Evolutionary conservation across 768 basidiomycete species (phyloP).

Genomic region (Tremella mesenterica): DNA sequence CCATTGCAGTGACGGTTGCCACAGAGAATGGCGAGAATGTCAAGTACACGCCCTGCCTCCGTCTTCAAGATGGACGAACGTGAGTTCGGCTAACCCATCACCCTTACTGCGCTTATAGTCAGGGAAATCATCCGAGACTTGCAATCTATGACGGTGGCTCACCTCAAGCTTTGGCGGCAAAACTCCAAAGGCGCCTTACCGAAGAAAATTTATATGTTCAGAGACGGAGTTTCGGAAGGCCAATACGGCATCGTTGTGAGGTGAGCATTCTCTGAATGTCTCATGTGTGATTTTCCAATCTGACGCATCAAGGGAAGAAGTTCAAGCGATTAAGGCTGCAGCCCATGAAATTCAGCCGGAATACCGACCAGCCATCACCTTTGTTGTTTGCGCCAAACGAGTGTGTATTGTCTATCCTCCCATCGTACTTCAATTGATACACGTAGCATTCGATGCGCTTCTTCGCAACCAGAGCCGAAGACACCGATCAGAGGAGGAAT

Average conservation of each 20-base stretch:
- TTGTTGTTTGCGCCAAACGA: constrained; percentile 41
- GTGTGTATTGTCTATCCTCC: background rate
- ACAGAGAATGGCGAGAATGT: constrained; percentile 28
- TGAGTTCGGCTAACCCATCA: constrained; percentile 8
- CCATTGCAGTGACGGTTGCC: constrained; percentile 32
- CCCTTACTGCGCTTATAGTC: background rate
- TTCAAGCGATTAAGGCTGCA: constrained; percentile 28
- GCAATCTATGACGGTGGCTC: constrained; percentile 27
- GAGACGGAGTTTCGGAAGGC: constrained; percentile 43
- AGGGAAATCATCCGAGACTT: constrained; percentile 43
- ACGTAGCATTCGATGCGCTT: constrained; percentile 39
- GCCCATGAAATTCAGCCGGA: constrained; percentile 19
- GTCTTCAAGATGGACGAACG: constrained; percentile 41
- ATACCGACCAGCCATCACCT: constrained; percentile 42
- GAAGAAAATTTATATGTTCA: constrained; percentile 41
- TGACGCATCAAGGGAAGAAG: constrained; percentile 17
- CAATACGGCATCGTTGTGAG: constrained; percentile 40
- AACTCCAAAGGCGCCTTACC: constrained; percentile 28
- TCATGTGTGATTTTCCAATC: background rate
- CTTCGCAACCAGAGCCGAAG: constrained; percentile 26
- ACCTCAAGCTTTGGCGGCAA: constrained; percentile 31
- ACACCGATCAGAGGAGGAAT: constrained; percentile 25
- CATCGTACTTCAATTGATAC: background rate
- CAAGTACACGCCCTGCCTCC: constrained; percentile 22
- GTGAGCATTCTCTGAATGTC: constrained; percentile 11